Evolutionary conservation across 306 rosid genomes (phyloP).

Genomic region (Prunus padus): DNA sequence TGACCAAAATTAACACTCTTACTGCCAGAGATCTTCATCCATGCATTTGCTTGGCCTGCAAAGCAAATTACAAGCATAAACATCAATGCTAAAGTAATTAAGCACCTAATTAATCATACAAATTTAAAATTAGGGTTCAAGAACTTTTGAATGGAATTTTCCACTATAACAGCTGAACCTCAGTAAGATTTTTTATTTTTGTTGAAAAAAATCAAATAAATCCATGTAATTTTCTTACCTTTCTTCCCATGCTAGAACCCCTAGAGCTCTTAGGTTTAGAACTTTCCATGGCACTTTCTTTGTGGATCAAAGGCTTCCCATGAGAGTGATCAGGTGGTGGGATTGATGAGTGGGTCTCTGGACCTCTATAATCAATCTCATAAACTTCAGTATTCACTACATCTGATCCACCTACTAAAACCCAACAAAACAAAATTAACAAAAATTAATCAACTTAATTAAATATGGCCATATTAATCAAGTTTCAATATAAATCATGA

Average conservation of each 20-base stretch:
- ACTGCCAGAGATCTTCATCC: slow-evolving; percentile 36
- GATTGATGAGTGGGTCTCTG: slow-evolving; percentile 78
- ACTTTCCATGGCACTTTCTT: slow-evolving; percentile 22
- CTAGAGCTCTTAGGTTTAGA: slow-evolving; percentile 28
- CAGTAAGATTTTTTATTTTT: background rate
- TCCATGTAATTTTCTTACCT: slow-evolving; percentile 29
- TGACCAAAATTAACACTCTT: background rate
- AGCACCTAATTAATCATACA: too few species aligned
- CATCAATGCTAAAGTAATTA: too few species aligned
- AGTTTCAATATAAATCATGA: too few species aligned
- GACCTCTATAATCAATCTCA: slow-evolving; percentile 94
- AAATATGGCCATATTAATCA: background rate
- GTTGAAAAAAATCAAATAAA: background rate
- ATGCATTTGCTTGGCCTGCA: slow-evolving; percentile 54
- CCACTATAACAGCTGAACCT: background rate
- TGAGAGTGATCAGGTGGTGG: slow-evolving; percentile 67
- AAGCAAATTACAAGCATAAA: background rate
- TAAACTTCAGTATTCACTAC: slow-evolving; percentile 47
- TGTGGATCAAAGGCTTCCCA: slow-evolving; percentile 34
- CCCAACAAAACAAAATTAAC: background rate
- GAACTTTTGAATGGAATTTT: too few species aligned
- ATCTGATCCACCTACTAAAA: slow-evolving; percentile 24
- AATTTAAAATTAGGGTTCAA: too few species aligned
- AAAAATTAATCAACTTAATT: background rate
- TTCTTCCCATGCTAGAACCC: slow-evolving; percentile 25